These are phyloP conservation scores for Daldinia childiae DNA, from an alignment of 495 filamentous ascomycete genomes.

Conservation along the genomic window DNA sequence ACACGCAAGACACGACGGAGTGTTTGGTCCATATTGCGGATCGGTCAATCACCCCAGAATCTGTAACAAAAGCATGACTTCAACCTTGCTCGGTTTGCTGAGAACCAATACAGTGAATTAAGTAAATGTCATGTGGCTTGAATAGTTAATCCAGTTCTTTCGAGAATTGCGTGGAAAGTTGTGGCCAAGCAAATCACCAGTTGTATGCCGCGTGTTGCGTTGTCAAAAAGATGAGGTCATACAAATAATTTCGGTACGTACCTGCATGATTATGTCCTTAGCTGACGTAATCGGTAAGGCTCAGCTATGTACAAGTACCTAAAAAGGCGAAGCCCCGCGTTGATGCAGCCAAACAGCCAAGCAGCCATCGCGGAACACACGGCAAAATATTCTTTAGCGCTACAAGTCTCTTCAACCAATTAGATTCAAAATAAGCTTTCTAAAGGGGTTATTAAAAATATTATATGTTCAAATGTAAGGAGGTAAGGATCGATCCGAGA, in stretches of 20 bases:
- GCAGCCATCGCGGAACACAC: neutral
- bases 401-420: too few relatives aligned
- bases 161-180: conserved; percentile 31
- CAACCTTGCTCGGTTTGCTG: too few relatives aligned
- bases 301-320: neutral
- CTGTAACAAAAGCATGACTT: conserved; percentile 2
- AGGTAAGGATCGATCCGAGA: too few relatives aligned
- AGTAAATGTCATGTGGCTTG: conserved; percentile 26
- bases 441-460: too few relatives aligned
- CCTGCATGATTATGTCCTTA: neutral
- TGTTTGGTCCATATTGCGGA: conserved; percentile 14
- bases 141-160: conserved; percentile 12
- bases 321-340: neutral
- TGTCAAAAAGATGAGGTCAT: conserved; percentile 40
- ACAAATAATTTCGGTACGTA: conserved; percentile 4
- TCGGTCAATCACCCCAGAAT: conserved; percentile 33
- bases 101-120: conserved; percentile 19
- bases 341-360: neutral
- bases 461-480: too few relatives aligned
- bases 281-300: neutral
- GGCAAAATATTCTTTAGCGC: neutral
- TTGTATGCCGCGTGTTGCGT: conserved; percentile 33
- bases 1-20: too few relatives aligned
- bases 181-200: conserved; percentile 32
- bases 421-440: too few relatives aligned